Base-by-base conservation (phyloP, 352 stramenopile genomes). In the Albugo laibachii region DNA sequence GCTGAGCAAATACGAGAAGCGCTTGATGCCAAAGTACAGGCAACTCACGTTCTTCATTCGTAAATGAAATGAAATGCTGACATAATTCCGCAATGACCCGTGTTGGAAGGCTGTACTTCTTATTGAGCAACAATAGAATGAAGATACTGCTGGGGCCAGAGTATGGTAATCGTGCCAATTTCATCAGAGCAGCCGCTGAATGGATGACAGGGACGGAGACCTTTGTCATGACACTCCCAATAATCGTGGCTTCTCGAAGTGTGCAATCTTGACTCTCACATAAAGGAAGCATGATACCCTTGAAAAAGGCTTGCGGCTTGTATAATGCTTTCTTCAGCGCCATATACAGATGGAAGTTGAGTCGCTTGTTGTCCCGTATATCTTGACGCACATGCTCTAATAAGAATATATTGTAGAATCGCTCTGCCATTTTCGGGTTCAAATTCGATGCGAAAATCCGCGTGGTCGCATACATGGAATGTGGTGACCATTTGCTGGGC, bases 301-400 rank as follows among this genome's bases (percentile, higher is more conserved):
- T 99, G 77, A 98, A 99, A 56, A 98, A 99, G 16, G 96, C 95
- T 42, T 96, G 92, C 11, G 96, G 95, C 65, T 99, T 99, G 79
- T 98, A 99, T 35, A 99, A 69, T 45, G 85, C 84, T 64, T 98
- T 98, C 67, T 98, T 98, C 27, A 99, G 66, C 31, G 93, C 80
- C 75, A 96, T 95, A 74, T 98, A 99, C 51, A 99, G 79, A 64
- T 99, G 95, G 66, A 98, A 99, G 69, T 99, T 99, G 35, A 99
- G 73, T 24, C 96, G 67, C 55, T 98, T 97, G 73, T 98, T 96
- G 34, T 82, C 64, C 47, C 85, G 71, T 59, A 99, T 98, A 65
- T 99, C 95, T 52, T 97, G 88, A 18, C 94, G 54, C 80, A 97
- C 62, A 58, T 92, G 87, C 70, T 96, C 93, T 19, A 99, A 66